These are phyloP conservation scores for Metarhizium guizhouense DNA, from an alignment of 2,329 filamentous ascomycete genomes.

Conservation along the genomic window DNA sequence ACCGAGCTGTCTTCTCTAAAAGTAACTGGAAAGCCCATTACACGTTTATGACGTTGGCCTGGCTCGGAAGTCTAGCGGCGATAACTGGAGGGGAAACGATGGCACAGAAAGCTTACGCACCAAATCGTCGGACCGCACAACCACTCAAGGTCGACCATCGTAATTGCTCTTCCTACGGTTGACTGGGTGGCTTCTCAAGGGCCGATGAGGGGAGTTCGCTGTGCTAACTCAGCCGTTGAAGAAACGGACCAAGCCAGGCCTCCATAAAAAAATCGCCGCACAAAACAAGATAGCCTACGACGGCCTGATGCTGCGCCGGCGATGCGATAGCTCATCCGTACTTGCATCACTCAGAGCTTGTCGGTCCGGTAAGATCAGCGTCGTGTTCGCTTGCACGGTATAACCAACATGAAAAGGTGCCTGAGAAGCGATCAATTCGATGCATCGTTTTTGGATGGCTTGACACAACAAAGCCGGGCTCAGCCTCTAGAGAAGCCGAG, in stretches of 20 bases:
- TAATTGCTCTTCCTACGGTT: not conserved
- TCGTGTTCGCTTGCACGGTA: not conserved
- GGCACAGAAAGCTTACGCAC: not conserved
- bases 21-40: not conserved
- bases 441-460: not conserved
- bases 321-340: not conserved
- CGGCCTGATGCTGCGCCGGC: too few species aligned
- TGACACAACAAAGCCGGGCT: not conserved
- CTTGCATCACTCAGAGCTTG: not conserved
- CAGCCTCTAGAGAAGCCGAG: not conserved
- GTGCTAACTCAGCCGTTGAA: not conserved
- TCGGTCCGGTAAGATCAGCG: not conserved
- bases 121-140: not conserved
- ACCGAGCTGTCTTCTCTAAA: not conserved
- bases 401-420: not conserved
- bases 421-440: not conserved
- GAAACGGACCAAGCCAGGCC: not conserved
- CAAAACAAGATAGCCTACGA: too few species aligned
- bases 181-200: not conserved
- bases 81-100: not conserved
- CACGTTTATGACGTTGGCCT: not conserved
- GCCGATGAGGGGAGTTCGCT: not conserved
- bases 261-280: not conserved
- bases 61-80: not conserved
- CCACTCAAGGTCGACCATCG: not conserved